Base-by-base conservation (phyloP, 306 rosid species). In the Sicyos edulis region DNA sequence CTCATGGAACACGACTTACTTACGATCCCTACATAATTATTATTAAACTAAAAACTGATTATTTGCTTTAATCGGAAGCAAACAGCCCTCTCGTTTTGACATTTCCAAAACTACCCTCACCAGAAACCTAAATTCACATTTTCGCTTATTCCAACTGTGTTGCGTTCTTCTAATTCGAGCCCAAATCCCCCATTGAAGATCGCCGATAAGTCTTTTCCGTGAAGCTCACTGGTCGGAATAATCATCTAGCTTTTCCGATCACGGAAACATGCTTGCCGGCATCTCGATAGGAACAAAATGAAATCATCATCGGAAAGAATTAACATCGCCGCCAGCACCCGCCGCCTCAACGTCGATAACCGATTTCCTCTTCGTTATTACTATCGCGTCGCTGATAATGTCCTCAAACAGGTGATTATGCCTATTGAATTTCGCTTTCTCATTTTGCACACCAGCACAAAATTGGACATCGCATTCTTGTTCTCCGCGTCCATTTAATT, bases 301-400 rank as follows among this genome's bases (percentile, higher is more conserved):
- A 88, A 78, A 87, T 76, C 85, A 61, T 82, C 91, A 74, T 79
- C 86, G 17, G 87, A 87, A 24, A 71, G 78, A 73, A 85, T 92
- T 54, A 86, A 84, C 86, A 82, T 92, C 72, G 89, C 96, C 54
- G 89, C 86, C 16, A 75, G 85, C 54, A 85, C 98, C 67, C 96
- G 81, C 81, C 82, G 75, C 51, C 80, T 88, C 50, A 88, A 79
- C 19, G 96, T 92, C 51, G 96, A 92, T 50, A 83, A 92, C 62
- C 85, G 96, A 71, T 88, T 92, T 80, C 68, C 96, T 9, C 89
- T 92, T 24, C 89, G 93, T 4, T 87, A 84, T 68, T 92, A 92
- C 79, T 78, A 76, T 40, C 88, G 98, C 76, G 88, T 92, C 81
- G 96, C 98, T 2, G 92, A 92, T 73, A 92, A 86, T 77, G 75